phyloP scores from a whole-genome alignment of 2,329 filamentous ascomycete species.

The Sporothrix pseudoabietina region DNA sequence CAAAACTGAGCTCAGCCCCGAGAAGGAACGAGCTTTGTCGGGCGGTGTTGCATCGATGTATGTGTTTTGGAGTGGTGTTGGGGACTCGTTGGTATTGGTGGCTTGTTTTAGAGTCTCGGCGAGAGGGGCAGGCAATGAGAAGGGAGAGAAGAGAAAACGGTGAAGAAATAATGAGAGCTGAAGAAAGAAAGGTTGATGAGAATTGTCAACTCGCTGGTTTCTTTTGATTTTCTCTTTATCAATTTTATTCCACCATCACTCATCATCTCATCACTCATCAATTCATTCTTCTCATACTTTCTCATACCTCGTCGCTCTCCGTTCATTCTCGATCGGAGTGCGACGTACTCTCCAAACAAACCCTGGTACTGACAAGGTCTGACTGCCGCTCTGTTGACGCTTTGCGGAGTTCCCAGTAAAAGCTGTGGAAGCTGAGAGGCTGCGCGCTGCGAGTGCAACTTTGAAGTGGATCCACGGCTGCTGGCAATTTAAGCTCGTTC shows the following conservation, averaged over 20 bases:
- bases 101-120: neutral
- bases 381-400: neutral
- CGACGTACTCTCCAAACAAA: too few species aligned
- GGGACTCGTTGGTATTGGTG: conserved; percentile 1
- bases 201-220: neutral
- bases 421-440: neutral
- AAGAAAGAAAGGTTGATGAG: neutral
- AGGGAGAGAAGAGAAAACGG: neutral
- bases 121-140: neutral
- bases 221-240: neutral
- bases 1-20: conserved; percentile 6
- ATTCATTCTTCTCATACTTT: neutral
- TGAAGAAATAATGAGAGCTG: neutral
- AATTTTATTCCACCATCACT: neutral
- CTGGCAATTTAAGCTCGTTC: conserved; percentile 6
- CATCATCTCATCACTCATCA: neutral
- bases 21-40: neutral
- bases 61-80: neutral
- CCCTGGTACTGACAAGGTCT: neutral
- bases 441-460: neutral
- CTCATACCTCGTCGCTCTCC: neutral
- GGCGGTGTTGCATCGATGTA: conserved; percentile 3
- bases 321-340: neutral
- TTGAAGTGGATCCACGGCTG: neutral
- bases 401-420: neutral